These are phyloP conservation scores for Fusarium sp. DNA, from an alignment of 2,329 filamentous ascomycete species.

Conservation along the genomic window DNA sequence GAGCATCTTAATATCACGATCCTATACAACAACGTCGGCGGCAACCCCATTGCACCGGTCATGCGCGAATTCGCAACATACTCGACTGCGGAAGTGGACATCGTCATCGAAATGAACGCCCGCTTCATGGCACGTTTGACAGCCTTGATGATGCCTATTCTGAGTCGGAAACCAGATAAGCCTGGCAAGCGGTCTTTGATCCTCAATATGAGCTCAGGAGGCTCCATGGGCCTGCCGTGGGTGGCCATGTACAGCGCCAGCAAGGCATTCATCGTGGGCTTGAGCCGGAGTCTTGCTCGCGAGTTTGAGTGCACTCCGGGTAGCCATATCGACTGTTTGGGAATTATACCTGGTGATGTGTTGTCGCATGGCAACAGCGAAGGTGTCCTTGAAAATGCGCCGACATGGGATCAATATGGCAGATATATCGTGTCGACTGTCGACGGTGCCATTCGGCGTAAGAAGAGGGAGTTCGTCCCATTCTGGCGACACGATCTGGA, in stretches of 20 bases:
- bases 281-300: background rate
- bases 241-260: conserved; percentile 6
- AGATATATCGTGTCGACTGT: conserved; percentile 39
- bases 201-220: background rate
- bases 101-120: conserved; percentile 52
- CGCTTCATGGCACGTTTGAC: conserved; percentile 56
- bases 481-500: conserved; percentile 47
- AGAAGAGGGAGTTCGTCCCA: conserved; percentile 45
- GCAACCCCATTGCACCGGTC: conserved; percentile 32
- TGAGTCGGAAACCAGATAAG: conserved; percentile 25
- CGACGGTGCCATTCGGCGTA: conserved; percentile 42
- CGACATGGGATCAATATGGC: conserved; percentile 26
- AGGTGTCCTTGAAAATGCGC: conserved; percentile 15
- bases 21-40: too few relatives aligned
- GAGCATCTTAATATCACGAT: conserved; percentile 25
- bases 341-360: background rate
- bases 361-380: background rate
- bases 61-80: conserved; percentile 49
- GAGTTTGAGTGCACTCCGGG: background rate
- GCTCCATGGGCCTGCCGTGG: conserved; percentile 1
- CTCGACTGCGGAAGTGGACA: conserved; percentile 49
- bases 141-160: conserved; percentile 47
- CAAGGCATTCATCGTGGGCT: conserved; percentile 7
- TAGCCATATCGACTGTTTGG: background rate
- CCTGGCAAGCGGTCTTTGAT: background rate